phyloP scores from a whole-genome alignment of 1,139 yeast species.

The Suhomyces kunorum region DNA sequence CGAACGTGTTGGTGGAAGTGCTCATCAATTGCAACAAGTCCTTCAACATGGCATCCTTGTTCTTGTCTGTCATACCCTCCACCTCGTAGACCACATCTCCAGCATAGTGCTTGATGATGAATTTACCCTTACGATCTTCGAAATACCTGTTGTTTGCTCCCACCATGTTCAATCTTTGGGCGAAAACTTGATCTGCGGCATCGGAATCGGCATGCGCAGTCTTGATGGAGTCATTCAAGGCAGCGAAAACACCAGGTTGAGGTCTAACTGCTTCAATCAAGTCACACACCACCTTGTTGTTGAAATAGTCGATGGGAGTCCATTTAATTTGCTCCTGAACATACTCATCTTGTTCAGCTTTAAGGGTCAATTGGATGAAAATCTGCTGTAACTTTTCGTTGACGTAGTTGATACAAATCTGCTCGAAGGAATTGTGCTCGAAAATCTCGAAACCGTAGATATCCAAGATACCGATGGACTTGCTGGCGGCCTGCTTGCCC shows the following conservation, averaged over 20 bases:
- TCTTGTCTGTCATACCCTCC: constrained; percentile 91
- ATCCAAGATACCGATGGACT: constrained; percentile 91
- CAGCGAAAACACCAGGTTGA: constrained; percentile 91
- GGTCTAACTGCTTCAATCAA: constrained; percentile 93
- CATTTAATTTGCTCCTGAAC: constrained; percentile 93
- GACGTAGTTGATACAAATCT: constrained; percentile 93
- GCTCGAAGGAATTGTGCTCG: constrained; percentile 95
- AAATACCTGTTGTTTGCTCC: constrained; percentile 79
- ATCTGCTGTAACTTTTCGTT: constrained; percentile 97
- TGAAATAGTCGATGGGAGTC: constrained; percentile 97
- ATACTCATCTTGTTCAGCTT: constrained; percentile 97
- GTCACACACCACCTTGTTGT: constrained; percentile 96
- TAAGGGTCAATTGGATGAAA: constrained; percentile 90
- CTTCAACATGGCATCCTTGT: constrained; percentile 90
- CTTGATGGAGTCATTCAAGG: constrained; percentile 94
- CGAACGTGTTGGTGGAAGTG: constrained; percentile 68
- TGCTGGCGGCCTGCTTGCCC: constrained; percentile 47
- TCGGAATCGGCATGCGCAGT: constrained; percentile 97
- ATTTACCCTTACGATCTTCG: constrained; percentile 85
- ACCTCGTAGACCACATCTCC: constrained; percentile 97
- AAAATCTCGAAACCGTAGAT: constrained; percentile 98
- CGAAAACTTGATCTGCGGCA: constrained; percentile 97
- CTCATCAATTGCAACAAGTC: constrained; percentile 80
- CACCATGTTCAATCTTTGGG: constrained; percentile 86
- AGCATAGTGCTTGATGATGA: constrained; percentile 93